Percentiles rank a stretch among this genome's conserved stretches.
phyloP scores from a whole-genome alignment of 768 basidiomycete species.

The Pleurotus pulmonarius region DNA sequence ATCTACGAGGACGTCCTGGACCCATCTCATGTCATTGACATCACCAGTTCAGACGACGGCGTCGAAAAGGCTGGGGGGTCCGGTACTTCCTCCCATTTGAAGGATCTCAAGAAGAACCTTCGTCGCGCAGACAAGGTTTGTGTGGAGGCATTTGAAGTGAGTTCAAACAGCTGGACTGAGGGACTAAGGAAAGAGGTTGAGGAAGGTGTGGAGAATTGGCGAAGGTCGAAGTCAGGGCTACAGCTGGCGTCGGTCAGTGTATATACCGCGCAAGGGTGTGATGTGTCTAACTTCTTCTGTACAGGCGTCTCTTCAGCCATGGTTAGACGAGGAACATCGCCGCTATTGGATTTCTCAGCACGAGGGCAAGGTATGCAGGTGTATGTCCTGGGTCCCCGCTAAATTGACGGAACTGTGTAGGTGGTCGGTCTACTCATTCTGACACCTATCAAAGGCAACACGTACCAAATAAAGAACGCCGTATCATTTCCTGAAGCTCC shows the following conservation, averaged over 20 bases:
- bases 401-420: constrained; percentile 16
- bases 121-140: constrained; percentile 52
- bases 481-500: constrained; percentile 50
- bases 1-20: constrained; percentile 61
- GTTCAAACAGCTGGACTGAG: constrained; percentile 32
- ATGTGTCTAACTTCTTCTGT: background rate
- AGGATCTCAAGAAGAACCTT: constrained; percentile 61
- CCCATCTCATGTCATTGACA: constrained; percentile 39
- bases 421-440: constrained; percentile 48
- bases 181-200: constrained; percentile 46
- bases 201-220: constrained; percentile 54
- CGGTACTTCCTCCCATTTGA: constrained; percentile 34
- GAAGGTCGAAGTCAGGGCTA: constrained; percentile 44
- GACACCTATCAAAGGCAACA: constrained; percentile 36
- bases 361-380: constrained; percentile 20
- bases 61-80: constrained; percentile 25
- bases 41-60: constrained; percentile 27
- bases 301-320: constrained; percentile 45
- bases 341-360: constrained; percentile 53
- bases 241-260: constrained; percentile 48
- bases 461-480: constrained; percentile 56
- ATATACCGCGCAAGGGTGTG: background rate
- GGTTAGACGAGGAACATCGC: constrained; percentile 52
- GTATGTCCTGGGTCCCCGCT: no score
- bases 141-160: constrained; percentile 45